Evolutionary conservation across 768 basidiomycete genomes (phyloP).

Genomic region (Lactarius hengduanensis): DNA sequence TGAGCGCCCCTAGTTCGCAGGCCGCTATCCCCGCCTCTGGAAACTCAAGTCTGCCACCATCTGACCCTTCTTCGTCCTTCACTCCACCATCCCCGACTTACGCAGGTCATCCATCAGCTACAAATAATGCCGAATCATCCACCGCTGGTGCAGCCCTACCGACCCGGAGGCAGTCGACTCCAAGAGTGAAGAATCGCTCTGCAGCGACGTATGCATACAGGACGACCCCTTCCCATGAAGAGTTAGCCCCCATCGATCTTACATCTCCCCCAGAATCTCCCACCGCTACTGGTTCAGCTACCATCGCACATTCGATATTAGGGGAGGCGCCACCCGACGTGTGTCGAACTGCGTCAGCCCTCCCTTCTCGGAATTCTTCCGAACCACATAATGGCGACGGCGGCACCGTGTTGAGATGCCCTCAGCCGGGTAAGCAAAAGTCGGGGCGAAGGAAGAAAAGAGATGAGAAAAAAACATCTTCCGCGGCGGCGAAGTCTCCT

Average conservation of each 20-base stretch:
- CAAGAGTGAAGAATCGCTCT: not conserved
- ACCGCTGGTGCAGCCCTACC: not conserved
- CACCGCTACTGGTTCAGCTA: not conserved
- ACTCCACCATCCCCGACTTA: not conserved
- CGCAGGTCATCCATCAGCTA: not conserved
- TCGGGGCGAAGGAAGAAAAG: conserved; percentile 10
- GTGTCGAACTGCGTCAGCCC: not conserved
- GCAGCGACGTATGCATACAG: conserved; percentile 15
- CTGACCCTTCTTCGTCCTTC: not conserved
- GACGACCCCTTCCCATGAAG: not conserved
- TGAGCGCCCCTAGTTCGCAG: not conserved
- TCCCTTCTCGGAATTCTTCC: not conserved
- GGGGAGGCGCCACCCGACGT: not conserved
- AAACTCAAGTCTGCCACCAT: not conserved
- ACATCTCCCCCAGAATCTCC: not conserved
- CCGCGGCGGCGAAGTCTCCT: not conserved
- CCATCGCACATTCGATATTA: not conserved
- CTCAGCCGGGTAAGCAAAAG: conserved; percentile 2
- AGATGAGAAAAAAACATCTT: not conserved
- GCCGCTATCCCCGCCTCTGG: not conserved
- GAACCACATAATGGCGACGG: not conserved
- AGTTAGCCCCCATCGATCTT: not conserved
- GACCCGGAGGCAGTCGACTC: not conserved
- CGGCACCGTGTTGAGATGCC: not conserved
- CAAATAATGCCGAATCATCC: not conserved